Evolutionary conservation across 2,329 filamentous ascomycete species (phyloP).

Genomic region (Colletotrichum spinosum): DNA sequence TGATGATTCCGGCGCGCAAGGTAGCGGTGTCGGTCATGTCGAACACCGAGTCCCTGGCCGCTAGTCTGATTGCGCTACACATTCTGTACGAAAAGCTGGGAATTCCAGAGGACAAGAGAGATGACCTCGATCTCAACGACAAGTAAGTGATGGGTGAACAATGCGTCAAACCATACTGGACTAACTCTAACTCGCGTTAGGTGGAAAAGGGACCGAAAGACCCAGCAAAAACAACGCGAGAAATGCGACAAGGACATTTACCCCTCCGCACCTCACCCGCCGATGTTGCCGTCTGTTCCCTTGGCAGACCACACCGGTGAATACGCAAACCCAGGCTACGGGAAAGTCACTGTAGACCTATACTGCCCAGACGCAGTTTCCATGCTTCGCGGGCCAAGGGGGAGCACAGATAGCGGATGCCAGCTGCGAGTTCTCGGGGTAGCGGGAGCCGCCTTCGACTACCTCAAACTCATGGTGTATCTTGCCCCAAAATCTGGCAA

Average conservation of each 20-base stretch:
- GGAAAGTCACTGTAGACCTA: constrained; percentile 35
- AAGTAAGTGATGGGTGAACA: constrained; percentile 23
- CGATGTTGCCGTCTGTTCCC: constrained; percentile 50
- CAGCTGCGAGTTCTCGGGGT: constrained; percentile 29
- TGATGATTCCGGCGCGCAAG: constrained; percentile 48
- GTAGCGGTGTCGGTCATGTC: constrained; percentile 48
- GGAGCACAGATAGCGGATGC: constrained; percentile 19
- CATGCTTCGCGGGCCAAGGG: neutral
- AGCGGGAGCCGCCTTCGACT: neutral
- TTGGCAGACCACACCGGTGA: constrained; percentile 55
- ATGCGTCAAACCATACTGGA: constrained; percentile 25
- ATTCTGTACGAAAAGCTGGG: constrained; percentile 47
- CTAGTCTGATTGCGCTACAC: constrained; percentile 42
- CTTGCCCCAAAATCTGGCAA: constrained; percentile 38
- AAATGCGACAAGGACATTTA: constrained; percentile 39
- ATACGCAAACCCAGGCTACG: constrained; percentile 49
- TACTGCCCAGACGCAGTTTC: constrained; percentile 25
- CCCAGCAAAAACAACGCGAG: constrained; percentile 15
- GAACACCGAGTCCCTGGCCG: constrained; percentile 37
- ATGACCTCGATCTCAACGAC: constrained; percentile 6
- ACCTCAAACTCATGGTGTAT: constrained; percentile 11
- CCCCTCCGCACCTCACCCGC: constrained; percentile 34
- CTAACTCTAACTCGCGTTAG: neutral
- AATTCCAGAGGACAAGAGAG: constrained; percentile 36
- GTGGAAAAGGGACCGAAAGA: neutral